Percentiles rank a stretch among this genome's conserved stretches.
phyloP scores from a whole-genome alignment of 2,329 filamentous ascomycete species.

The Hysterium pulicare region DNA sequence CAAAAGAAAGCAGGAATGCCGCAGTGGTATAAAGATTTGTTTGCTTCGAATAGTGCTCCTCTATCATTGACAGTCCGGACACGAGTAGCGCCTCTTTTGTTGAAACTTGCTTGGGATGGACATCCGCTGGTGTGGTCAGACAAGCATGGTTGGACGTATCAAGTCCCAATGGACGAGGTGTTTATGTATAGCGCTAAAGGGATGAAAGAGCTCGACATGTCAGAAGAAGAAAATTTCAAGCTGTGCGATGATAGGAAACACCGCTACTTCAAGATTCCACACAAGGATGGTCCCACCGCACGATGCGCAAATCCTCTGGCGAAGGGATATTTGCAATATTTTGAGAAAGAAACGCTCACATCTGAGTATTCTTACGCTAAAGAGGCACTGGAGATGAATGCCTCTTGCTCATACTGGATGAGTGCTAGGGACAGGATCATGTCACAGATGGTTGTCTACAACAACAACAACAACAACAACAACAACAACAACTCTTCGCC shows the following conservation, averaged over 20 bases:
- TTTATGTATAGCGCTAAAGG: constrained; percentile 67
- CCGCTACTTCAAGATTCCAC: constrained; percentile 87
- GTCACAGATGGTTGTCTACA: constrained; percentile 92
- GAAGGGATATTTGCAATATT: constrained; percentile 86
- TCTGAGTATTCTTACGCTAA: constrained; percentile 90
- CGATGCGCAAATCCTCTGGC: constrained; percentile 85
- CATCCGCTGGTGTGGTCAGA: constrained; percentile 91
- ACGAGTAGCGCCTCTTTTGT: constrained; percentile 77
- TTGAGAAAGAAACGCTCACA: constrained; percentile 82
- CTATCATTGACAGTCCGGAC: constrained; percentile 84
- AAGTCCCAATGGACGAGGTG: constrained; percentile 62
- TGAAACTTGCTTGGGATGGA: constrained; percentile 84
- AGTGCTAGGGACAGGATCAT: constrained; percentile 88
- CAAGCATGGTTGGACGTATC: constrained; percentile 88
- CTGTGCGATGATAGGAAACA: constrained; percentile 65
- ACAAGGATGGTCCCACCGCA: constrained; percentile 87
- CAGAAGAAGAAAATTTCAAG: constrained; percentile 64
- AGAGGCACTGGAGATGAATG: constrained; percentile 96
- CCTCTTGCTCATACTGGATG: constrained; percentile 98
- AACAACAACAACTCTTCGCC: no score
- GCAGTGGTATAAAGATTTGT: constrained; percentile 92
- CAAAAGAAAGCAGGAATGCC: constrained; percentile 97
- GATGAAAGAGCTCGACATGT: constrained; percentile 71
- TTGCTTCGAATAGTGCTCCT: constrained; percentile 61
- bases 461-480: constrained; percentile 52